A percentile compares a stretch with the other conserved stretches of the same genome.
Conservation (phyloP, 2,329 filamentous ascomycete species). For the Nakataea oryzae region DNA sequence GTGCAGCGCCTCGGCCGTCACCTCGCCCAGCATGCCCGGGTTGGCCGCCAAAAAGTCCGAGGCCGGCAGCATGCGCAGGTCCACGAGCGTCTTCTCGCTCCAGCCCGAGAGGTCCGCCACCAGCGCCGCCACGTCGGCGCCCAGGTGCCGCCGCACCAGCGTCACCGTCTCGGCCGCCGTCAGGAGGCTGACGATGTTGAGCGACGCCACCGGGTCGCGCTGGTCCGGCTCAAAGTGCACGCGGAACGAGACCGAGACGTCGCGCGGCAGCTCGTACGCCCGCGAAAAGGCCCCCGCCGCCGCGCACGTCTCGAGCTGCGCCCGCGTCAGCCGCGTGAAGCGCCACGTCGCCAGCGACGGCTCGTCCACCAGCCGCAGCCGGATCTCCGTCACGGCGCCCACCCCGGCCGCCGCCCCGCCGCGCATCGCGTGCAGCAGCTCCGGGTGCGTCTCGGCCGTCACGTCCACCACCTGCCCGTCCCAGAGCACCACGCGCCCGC, state of each 20-base stretch:
- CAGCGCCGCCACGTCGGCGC: neutral
- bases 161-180: neutral
- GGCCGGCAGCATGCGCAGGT: slow-evolving; percentile 1
- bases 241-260: slow-evolving; percentile 1
- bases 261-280: neutral
- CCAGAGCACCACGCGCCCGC: neutral
- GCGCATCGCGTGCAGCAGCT: slow-evolving; percentile 1
- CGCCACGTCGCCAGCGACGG: neutral
- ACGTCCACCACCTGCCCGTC: neutral
- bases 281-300: neutral
- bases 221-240: slow-evolving; percentile 1
- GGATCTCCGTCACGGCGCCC: neutral
- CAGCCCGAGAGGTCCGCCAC: neutral
- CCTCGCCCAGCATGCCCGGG: slow-evolving; percentile 10
- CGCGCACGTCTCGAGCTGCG: neutral
- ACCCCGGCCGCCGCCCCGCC: neutral
- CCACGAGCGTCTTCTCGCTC: neutral
- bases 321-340: neutral
- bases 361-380: neutral
- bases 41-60: slow-evolving; percentile 22
- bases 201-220: neutral
- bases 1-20: slow-evolving; percentile 1
- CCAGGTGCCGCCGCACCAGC: neutral
- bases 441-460: neutral
- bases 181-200: slow-evolving; percentile 1